Evolutionary conservation across 2,329 filamentous ascomycete genomes (phyloP).

Genomic region (Ilyonectria mors-panacis): DNA sequence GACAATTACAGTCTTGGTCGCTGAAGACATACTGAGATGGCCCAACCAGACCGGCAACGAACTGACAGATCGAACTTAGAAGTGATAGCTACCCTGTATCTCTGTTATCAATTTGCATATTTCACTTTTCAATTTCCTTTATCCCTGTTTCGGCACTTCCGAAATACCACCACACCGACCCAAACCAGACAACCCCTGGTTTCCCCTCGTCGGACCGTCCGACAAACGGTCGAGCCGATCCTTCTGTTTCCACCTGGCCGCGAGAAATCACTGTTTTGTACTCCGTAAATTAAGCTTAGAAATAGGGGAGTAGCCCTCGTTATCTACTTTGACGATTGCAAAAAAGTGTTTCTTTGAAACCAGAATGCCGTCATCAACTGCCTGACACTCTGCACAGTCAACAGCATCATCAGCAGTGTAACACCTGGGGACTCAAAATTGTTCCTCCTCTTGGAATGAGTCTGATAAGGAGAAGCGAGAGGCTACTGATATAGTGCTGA

Average conservation of each 20-base stretch:
- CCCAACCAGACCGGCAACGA: no score
- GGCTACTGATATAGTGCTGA: conserved; percentile 63
- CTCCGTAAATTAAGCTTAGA: conserved; percentile 60
- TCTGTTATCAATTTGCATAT: no score
- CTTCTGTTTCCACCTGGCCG: background rate
- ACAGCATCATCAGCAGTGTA: conserved; percentile 62
- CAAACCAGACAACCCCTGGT: no score
- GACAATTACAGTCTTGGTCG: no score
- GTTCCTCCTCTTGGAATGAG: conserved; percentile 66
- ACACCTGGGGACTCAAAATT: conserved; percentile 68
- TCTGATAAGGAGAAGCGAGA: conserved; percentile 68
- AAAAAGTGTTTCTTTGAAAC: conserved; percentile 64
- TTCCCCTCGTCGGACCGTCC: no score
- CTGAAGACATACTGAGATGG: no score
- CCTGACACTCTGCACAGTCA: conserved; percentile 67
- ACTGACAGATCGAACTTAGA: no score
- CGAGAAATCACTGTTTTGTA: conserved; percentile 17
- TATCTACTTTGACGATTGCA: conserved; percentile 67
- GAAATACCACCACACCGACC: no score
- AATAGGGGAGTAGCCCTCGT: conserved; percentile 67
- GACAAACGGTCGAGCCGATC: no score
- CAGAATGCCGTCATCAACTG: conserved; percentile 66
- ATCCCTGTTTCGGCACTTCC: no score
- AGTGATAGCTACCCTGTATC: no score
- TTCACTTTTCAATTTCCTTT: no score